These are phyloP conservation scores for Nitzschia sp. DNA, from an alignment of 108 stramenopile genomes.

Conservation along the genomic window DNA sequence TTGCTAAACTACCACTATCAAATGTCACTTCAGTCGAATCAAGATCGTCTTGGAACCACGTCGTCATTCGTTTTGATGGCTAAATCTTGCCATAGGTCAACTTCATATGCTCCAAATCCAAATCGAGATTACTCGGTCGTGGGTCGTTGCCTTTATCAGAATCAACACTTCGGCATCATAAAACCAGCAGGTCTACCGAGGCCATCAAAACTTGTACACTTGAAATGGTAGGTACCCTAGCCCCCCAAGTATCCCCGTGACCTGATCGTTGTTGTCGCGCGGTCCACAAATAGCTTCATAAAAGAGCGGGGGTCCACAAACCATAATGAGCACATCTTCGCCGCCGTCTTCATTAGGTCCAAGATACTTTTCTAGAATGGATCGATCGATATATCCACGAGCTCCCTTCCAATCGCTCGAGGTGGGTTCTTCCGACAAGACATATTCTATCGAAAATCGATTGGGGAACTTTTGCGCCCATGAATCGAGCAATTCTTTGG, in stretches of 20 bases:
- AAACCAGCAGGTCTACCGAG: no score
- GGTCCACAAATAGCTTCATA: constrained; percentile 87
- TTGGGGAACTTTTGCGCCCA: constrained; percentile 46
- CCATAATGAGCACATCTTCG: constrained; percentile 78
- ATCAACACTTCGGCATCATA: no score
- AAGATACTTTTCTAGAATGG: constrained; percentile 55
- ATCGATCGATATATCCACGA: constrained; percentile 77
- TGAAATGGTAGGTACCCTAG: constrained; percentile 85
- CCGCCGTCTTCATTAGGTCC: constrained; percentile 22
- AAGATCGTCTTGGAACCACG: constrained; percentile 65
- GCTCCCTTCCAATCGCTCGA: constrained; percentile 68
- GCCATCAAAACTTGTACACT: constrained; percentile 95
- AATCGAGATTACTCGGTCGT: constrained; percentile 54
- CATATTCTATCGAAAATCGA: constrained; percentile 63
- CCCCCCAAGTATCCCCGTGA: constrained; percentile 79
- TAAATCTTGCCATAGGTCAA: constrained; percentile 59
- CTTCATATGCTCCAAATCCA: constrained; percentile 77
- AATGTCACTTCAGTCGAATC: constrained; percentile 33
- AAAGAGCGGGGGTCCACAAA: constrained; percentile 95
- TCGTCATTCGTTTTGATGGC: constrained; percentile 43
- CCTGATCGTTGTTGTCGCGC: constrained; percentile 67
- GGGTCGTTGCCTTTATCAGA: constrained; percentile 67
- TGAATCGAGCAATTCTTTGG: constrained; percentile 72
- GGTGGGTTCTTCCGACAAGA: constrained; percentile 74
- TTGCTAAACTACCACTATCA: constrained; percentile 49